Evolutionary conservation across 257 asterid genomes (phyloP).

Genomic region (Ballota nigra): DNA sequence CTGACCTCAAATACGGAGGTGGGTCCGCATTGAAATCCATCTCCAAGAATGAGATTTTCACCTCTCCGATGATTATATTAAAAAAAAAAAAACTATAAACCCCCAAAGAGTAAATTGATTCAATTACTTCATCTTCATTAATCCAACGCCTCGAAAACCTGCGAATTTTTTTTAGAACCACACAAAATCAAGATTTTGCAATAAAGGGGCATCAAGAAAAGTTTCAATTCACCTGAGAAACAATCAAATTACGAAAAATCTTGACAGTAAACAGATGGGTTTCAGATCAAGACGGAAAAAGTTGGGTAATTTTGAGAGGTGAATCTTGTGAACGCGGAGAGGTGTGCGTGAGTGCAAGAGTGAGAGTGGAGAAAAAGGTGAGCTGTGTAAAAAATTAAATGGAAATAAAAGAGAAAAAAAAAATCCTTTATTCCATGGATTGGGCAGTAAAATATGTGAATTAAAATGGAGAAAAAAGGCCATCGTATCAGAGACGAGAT

Average conservation of each 20-base stretch:
- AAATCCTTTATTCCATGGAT: conserved; percentile 11
- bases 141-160: conserved; percentile 15
- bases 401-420: background rate
- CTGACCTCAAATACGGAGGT: conserved; percentile 64
- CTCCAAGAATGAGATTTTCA: conserved; percentile 13
- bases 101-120: conserved; percentile 23
- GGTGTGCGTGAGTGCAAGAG: conserved; percentile 13
- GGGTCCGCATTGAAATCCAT: conserved; percentile 51
- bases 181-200: conserved; percentile 16
- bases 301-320: background rate
- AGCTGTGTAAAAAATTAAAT: background rate
- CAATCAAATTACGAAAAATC: conserved; percentile 7
- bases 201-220: conserved; percentile 22
- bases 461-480: conserved; percentile 19
- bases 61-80: background rate
- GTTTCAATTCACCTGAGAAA: conserved; percentile 18
- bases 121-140: conserved; percentile 30
- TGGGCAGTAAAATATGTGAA: conserved; percentile 19
- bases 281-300: conserved; percentile 30
- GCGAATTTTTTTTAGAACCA: too few species aligned
- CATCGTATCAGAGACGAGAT: conserved; percentile 34
- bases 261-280: background rate
- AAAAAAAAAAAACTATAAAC: background rate
- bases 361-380: conserved; percentile 12
- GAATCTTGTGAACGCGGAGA: conserved; percentile 18